Percentiles rank a stretch among this genome's conserved stretches.
Conservation (phyloP, 2,329 filamentous ascomycete species). For the Sporothrix pseudoabietina region DNA sequence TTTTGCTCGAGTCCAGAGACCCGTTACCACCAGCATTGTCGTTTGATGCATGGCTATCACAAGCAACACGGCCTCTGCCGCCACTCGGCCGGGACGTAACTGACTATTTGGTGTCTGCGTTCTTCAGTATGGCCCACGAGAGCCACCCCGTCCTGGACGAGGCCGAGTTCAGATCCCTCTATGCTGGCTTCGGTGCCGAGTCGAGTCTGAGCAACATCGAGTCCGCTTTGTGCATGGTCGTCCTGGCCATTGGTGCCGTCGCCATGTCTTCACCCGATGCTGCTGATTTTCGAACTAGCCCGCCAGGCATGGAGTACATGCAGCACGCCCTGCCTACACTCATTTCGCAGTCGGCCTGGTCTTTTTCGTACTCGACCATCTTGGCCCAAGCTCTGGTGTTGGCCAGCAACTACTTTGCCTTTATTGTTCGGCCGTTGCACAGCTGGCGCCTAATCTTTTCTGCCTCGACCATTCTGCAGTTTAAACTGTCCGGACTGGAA, state of each 20-base stretch:
- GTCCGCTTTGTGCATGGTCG: conserved; percentile 40
- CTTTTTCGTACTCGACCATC: conserved; percentile 38
- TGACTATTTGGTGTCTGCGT: conserved; percentile 37
- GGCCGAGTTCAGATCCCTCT: conserved; percentile 37
- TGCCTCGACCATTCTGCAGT: conserved; percentile 41
- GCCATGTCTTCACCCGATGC: conserved; percentile 34
- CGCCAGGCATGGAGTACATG: conserved; percentile 41
- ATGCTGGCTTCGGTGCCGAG: conserved; percentile 36
- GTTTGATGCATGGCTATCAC: background rate
- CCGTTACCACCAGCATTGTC: conserved; percentile 37
- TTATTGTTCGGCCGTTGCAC: conserved; percentile 41
- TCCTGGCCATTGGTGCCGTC: conserved; percentile 40
- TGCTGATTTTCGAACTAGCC: conserved; percentile 33
- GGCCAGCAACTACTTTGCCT: conserved; percentile 42
- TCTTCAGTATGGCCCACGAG: conserved; percentile 38
- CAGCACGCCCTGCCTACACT: conserved; percentile 40
- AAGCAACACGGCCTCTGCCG: background rate
- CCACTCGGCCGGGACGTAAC: conserved; percentile 34
- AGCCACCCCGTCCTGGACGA: conserved; percentile 40
- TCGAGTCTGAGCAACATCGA: conserved; percentile 34
- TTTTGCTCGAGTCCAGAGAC: conserved; percentile 38
- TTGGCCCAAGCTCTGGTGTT: conserved; percentile 41
- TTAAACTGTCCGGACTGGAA: conserved; percentile 37
- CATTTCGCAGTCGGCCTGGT: conserved; percentile 39
- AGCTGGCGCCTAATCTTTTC: conserved; percentile 43